phyloP scores from a whole-genome alignment of 2,329 filamentous ascomycete species.

The Ilyonectria robusta region DNA sequence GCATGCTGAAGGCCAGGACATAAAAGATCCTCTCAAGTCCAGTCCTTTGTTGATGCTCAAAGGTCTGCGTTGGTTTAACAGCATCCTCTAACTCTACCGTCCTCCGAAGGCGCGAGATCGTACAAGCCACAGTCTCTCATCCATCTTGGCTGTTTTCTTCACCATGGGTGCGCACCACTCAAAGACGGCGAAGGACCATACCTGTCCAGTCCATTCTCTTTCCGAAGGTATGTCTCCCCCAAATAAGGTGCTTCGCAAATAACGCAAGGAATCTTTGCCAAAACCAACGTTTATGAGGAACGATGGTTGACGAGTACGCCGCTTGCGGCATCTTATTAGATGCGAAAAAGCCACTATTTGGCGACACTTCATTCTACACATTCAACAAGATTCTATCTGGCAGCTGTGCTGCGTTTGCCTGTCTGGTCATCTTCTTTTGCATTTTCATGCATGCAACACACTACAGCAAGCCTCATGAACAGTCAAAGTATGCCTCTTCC shows the following conservation, averaged over 20 bases:
- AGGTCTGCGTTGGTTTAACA: no score
- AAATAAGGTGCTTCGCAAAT: no score
- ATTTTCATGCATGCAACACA: slow-evolving; percentile 39
- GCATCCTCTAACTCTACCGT: no score
- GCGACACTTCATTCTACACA: slow-evolving; percentile 30
- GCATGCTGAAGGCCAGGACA: no score
- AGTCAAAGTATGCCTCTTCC: slow-evolving; percentile 37
- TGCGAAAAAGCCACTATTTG: slow-evolving; percentile 30
- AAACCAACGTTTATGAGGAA: no score
- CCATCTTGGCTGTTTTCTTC: no score
- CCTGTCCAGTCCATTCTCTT: slow-evolving; percentile 17
- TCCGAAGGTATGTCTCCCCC: slow-evolving; percentile 3
- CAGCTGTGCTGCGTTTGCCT: slow-evolving; percentile 33
- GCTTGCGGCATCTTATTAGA: slow-evolving; percentile 9
- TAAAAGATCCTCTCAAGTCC: no score
- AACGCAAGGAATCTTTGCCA: no score
- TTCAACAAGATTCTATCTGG: slow-evolving; percentile 39
- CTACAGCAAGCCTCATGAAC: slow-evolving; percentile 38
- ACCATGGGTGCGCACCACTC: slow-evolving; percentile 18
- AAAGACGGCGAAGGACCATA: slow-evolving; percentile 17
- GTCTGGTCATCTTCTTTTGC: slow-evolving; percentile 34
- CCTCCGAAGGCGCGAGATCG: no score
- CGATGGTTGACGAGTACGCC: no score
- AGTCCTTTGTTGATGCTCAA: no score
- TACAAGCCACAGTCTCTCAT: no score